Conservation (phyloP, 177 flowering plant genomes). For the Vitis hybrid region DNA sequence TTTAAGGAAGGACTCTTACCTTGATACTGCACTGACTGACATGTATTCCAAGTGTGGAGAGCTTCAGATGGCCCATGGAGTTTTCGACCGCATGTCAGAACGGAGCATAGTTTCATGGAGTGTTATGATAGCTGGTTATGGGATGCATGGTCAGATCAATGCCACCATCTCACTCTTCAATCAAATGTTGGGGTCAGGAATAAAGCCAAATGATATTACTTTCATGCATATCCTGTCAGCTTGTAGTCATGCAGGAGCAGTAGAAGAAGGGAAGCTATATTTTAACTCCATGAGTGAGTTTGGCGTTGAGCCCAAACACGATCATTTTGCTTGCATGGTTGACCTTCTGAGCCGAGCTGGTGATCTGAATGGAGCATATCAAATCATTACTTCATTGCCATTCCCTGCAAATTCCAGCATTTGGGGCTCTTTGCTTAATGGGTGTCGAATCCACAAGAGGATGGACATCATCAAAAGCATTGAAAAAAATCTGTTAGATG, state of each 20-base stretch:
- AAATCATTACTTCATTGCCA: conserved; percentile 50
- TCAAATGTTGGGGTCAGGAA: conserved; percentile 56
- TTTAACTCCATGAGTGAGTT: conserved; percentile 54
- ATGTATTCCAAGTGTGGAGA: conserved; percentile 89
- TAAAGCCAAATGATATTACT: conserved; percentile 60
- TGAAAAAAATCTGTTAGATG: conserved; percentile 32
- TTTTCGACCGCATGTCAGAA: conserved; percentile 52
- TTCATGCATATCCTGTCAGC: conserved; percentile 74
- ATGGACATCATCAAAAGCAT: conserved; percentile 49
- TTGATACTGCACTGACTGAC: conserved; percentile 59
- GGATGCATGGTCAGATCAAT: conserved; percentile 53
- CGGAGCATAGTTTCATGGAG: conserved; percentile 73
- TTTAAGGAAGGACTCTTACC: conserved; percentile 35
- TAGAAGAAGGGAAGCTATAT: conserved; percentile 60
- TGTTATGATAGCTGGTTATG: conserved; percentile 69
- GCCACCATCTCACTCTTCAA: conserved; percentile 46
- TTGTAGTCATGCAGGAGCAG: conserved; percentile 71
- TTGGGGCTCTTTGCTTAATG: conserved; percentile 76
- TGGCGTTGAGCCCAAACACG: conserved; percentile 44
- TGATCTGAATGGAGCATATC: conserved; percentile 52
- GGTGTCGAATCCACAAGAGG: conserved; percentile 62
- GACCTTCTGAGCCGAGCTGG: conserved; percentile 85
- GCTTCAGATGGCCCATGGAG: conserved; percentile 42
- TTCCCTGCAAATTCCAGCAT: conserved; percentile 49
- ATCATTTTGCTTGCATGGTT: conserved; percentile 66